These are phyloP conservation scores for Barbarea vulgaris DNA, from an alignment of 345 rosid genomes.

Conservation along the genomic window DNA sequence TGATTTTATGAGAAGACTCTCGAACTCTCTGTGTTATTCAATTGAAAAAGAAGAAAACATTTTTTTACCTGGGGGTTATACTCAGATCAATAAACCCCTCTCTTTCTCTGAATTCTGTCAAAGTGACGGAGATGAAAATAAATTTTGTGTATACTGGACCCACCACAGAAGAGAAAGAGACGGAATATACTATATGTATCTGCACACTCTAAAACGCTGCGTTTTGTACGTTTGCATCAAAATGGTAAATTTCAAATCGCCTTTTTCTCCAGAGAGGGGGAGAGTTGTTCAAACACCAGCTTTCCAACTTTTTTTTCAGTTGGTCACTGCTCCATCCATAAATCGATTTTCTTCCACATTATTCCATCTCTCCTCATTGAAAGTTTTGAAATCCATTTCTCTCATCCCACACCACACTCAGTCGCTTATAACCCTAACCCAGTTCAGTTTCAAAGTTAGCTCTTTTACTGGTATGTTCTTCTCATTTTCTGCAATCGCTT, in stretches of 20 bases:
- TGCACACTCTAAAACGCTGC: too few species aligned
- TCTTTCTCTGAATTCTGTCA: too few species aligned
- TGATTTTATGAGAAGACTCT: background rate
- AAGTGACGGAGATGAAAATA: too few species aligned
- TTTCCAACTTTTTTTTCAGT: background rate
- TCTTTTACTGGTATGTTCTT: background rate
- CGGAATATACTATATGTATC: too few species aligned
- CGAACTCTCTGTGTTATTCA: background rate
- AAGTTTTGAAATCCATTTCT: background rate
- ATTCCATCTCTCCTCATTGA: background rate
- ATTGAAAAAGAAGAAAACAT: background rate
- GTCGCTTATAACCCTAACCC: slow-evolving; percentile 1
- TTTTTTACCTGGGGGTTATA: background rate
- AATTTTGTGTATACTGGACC: too few species aligned
- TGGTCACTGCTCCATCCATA: too few species aligned
- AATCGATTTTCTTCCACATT: too few species aligned
- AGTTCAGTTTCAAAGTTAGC: background rate
- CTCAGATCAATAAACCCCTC: background rate
- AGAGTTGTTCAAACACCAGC: background rate
- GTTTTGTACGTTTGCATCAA: too few species aligned
- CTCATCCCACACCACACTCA: background rate
- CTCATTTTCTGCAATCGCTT: background rate
- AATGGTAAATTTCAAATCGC: too few species aligned
- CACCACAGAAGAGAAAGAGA: too few species aligned
- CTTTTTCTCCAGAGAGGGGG: too few species aligned